phyloP scores from a whole-genome alignment of 2,329 filamentous ascomycete genomes.

The Coniochaeta prunicola region DNA sequence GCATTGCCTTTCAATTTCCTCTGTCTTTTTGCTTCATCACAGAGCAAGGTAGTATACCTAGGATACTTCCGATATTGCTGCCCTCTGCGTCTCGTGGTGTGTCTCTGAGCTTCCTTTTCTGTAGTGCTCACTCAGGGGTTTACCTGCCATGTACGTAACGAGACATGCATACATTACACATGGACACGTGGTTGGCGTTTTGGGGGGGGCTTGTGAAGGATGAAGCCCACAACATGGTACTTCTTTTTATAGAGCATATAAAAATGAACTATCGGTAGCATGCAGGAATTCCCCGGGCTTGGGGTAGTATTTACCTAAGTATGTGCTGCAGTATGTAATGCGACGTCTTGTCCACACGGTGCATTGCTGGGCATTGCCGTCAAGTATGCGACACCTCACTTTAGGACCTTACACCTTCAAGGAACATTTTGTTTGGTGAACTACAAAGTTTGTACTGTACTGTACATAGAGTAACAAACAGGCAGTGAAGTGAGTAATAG shows the following conservation, averaged over 20 bases:
- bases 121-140: no score
- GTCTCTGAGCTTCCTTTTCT: not conserved
- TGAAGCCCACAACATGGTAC: not conserved
- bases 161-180: not conserved
- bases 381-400: no score
- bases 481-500: no score
- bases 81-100: not conserved
- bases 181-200: not conserved
- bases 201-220: not conserved
- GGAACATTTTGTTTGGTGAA: no score
- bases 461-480: no score
- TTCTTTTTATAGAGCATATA: not conserved
- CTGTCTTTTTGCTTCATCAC: not conserved
- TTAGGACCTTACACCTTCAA: no score
- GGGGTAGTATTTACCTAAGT: not conserved
- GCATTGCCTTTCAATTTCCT: not conserved
- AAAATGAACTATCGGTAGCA: not conserved
- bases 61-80: not conserved
- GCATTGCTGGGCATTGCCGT: not conserved
- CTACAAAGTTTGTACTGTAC: no score
- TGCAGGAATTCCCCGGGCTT: not conserved
- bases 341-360: not conserved
- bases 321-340: not conserved
- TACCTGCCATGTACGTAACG: not conserved
- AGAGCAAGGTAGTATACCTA: no score